Evolutionary conservation across 345 rosid genomes (phyloP), one percentile per base, ranked within the genome.

Genomic region (Erysimum cheiranthoides): DNA sequence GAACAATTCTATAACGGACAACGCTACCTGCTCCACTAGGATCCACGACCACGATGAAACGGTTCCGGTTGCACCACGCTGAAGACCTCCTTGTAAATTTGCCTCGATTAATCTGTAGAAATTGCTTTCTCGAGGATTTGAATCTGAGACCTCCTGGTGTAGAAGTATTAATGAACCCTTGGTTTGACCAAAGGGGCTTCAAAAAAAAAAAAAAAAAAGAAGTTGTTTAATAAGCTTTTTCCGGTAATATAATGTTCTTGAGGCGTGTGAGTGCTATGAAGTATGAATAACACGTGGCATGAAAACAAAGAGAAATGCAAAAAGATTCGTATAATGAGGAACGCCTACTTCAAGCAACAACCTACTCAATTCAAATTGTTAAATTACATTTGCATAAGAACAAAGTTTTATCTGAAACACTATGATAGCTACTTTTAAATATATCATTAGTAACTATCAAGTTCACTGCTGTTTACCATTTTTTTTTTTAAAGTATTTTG

Each of bases 321-420:
- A 63, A 73, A 43, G 62, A 46, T 63, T 28, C 11, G 28, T 32
- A 18, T 34, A 53, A 52, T 52, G 56, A 63, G 36, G 63, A 63
- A 47, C 49, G 64, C 56, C 63, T 63, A 63, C 77, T 73, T 63
- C 70, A 73, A 73, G 77, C 77, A 73, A 73, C 70, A 42, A 62
- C 67, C n/a, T 62, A 71, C 75, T 59, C 75, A 71, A 46, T 59
- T 40, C 49, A 6, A 14, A 34, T 21, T 59, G 12, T 35, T 13
- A 4, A 30, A 10, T 32, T 71, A n/a, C 50, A 25, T 39, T 12
- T 61, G 5, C 31, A 61, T 5, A 14, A 43, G 8, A n/a, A 6
- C 0, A 14, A 14, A 14, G 8, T 45, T n/a, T 58, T 10, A 16
- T 56, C 18, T 12, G 42, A 51, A 51, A 51, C 56, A 51, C 31